Percentiles rank a stretch among this genome's conserved stretches.
Conservation (phyloP, 1,284 basidiomycete species). For the Phylloporus sp. region DNA sequence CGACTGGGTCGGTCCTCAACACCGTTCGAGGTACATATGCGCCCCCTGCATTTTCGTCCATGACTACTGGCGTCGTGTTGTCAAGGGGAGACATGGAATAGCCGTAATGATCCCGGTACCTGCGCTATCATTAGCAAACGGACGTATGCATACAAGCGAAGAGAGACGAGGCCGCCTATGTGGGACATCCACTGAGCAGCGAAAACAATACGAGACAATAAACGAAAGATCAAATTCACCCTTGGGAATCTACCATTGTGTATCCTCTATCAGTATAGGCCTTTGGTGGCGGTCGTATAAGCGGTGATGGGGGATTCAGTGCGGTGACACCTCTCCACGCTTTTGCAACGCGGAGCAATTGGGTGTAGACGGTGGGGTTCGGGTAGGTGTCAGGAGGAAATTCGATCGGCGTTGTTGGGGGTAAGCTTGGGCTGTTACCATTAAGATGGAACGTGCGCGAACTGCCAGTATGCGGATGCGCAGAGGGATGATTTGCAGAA, state of each 20-base stretch:
- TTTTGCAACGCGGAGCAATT: slow-evolving; percentile 60
- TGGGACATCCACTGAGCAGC: slow-evolving; percentile 13
- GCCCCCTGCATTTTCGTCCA: slow-evolving; percentile 28
- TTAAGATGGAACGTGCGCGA: slow-evolving; percentile 27
- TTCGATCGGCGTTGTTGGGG: slow-evolving; percentile 40
- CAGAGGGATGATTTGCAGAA: slow-evolving; percentile 16
- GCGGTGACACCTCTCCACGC: slow-evolving; percentile 75
- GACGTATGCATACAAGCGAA: slow-evolving; percentile 16
- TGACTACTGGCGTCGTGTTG: slow-evolving; percentile 34
- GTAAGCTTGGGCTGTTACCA: slow-evolving; percentile 7
- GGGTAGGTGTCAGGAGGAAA: slow-evolving; percentile 44
- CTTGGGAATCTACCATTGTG: slow-evolving; percentile 31
- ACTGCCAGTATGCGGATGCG: slow-evolving; percentile 18
- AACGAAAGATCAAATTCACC: slow-evolving; percentile 27
- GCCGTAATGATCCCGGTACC: slow-evolving; percentile 34
- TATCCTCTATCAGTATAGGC: slow-evolving; percentile 27
- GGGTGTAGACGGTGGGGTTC: slow-evolving; percentile 52
- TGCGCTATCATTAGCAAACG: slow-evolving; percentile 29
- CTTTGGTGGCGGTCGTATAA: slow-evolving; percentile 26
- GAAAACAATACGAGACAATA: neutral
- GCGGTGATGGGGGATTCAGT: slow-evolving; percentile 41
- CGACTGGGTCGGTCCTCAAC: slow-evolving; percentile 19
- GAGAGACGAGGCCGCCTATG: slow-evolving; percentile 17
- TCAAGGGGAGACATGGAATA: slow-evolving; percentile 39
- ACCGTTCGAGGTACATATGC: slow-evolving; percentile 29